phyloP scores from a whole-genome alignment of 805 yeast genomes.

The Metschnikowia borealis region DNA sequence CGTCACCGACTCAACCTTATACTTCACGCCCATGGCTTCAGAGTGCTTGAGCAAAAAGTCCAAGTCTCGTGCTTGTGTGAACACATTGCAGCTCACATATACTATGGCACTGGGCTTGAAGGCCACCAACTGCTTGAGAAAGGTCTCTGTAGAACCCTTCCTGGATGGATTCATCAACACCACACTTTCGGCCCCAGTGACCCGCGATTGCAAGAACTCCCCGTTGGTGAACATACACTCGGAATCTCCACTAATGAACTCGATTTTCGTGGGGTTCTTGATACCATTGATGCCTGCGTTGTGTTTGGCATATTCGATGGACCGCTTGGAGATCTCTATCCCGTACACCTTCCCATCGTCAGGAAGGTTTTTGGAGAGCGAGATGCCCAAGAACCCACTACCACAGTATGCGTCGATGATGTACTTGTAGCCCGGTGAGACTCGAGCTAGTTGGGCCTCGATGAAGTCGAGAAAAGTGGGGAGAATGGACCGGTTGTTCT shows the following conservation, averaged over 20 bases:
- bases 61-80: slow-evolving; percentile 44
- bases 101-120: slow-evolving; percentile 36
- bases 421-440: slow-evolving; percentile 19
- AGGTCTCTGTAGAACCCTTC: slow-evolving; percentile 35
- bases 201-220: slow-evolving; percentile 21
- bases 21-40: slow-evolving; percentile 9
- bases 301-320: slow-evolving; percentile 34
- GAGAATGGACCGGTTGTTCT: slow-evolving; percentile 41
- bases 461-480: slow-evolving; percentile 34
- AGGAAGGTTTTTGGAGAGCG: slow-evolving; percentile 26
- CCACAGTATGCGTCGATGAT: slow-evolving; percentile 46
- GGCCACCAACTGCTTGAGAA: slow-evolving; percentile 33
- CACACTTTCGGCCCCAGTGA: slow-evolving; percentile 30
- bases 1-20: slow-evolving; percentile 20
- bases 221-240: slow-evolving; percentile 30
- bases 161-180: slow-evolving; percentile 46
- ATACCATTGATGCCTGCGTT: slow-evolving; percentile 39
- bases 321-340: slow-evolving; percentile 33
- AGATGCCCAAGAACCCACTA: slow-evolving; percentile 42
- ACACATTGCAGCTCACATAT: slow-evolving; percentile 44
- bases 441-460: slow-evolving; percentile 11
- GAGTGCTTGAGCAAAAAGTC: slow-evolving; percentile 25
- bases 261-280: slow-evolving; percentile 23
- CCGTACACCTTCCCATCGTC: slow-evolving; percentile 37
- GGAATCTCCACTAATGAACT: slow-evolving; percentile 37